Base-by-base conservation (phyloP, 208 protist genomes). In the Crithidia bombi region DNA sequence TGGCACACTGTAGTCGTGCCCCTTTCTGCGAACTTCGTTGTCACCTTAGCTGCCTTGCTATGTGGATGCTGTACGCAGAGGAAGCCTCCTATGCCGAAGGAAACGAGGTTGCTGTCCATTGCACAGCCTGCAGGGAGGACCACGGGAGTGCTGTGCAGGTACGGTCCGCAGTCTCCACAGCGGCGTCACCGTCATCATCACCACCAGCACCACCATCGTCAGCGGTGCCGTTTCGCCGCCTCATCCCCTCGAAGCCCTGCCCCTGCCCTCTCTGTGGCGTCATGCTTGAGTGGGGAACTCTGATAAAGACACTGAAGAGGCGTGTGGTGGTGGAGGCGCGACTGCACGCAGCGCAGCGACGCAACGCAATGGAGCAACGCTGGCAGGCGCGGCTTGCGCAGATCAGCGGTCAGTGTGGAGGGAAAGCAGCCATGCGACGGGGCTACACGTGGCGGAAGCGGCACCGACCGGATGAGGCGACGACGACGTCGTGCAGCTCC, bases 221-320 rank as follows among this genome's bases (percentile, higher is more conserved):
- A 21, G 44, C 44, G 57, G 17, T n/a, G 57, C 15, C 35, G 17
- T 41, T 72, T 7, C 50, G 65, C 38, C 73, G 65, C 12, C 47
- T 47, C 39, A 71, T 65, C 21, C 63, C 56, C 33, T 65, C 52
- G 9, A 26, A 55, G 43, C 75, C 87, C 5, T 87, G 74, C 32
- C 56, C 61, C 10, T 96, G 91, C 56, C 88, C 91, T 17, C 75
- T 96, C 26, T 96, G 91, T 49, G 75, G 76, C 44, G 81, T 78
- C 35, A 14, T 43, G 23, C 73, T 96, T 47, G 84, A 89, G 28
- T 96, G 91, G 89, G 74, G 75, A 5, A 50, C 78, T 17, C 65
- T 92, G 28, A 70, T 94, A 28, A 79, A 81, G 38, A 79, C 78
- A 36, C 55, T 96, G 39, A 91, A 92, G 77, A 79, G 72, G 51